phyloP scores from a whole-genome alignment of 768 basidiomycete species.

The Rhodotorula babjevae region DNA sequence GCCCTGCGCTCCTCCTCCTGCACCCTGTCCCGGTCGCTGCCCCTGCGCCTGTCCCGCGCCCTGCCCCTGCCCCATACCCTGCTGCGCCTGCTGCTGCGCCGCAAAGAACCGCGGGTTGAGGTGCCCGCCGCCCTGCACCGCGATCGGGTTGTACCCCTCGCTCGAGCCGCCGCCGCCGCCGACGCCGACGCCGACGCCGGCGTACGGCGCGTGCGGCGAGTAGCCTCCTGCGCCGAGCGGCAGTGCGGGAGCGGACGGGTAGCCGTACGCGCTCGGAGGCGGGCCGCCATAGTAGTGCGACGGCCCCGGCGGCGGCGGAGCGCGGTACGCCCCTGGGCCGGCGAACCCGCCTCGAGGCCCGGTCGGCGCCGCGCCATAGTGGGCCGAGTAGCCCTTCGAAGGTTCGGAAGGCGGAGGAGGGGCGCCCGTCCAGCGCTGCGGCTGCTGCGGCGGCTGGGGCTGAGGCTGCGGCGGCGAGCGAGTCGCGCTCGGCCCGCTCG shows the following conservation, averaged over 20 bases:
- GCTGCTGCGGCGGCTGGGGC: neutral
- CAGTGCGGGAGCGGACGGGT: neutral
- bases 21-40: neutral
- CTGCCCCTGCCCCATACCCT: neutral
- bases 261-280: neutral
- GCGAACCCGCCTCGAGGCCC: neutral
- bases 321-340: neutral
- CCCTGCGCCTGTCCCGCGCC: neutral
- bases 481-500: neutral
- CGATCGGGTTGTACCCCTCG: constrained; percentile 9
- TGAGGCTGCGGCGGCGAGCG: constrained; percentile 2
- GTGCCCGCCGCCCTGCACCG: constrained; percentile 16
- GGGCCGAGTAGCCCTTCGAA: neutral
- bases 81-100: constrained; percentile 11
- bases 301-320: neutral
- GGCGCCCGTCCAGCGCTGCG: neutral
- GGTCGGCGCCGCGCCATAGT: neutral
- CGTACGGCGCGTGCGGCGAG: constrained; percentile 8
- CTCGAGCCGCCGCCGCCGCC: neutral
- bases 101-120: constrained; percentile 37
- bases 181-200: neutral
- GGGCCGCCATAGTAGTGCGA: neutral
- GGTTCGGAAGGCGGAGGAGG: neutral
- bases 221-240: neutral
- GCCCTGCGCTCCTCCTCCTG: neutral